Evolutionary conservation across 1,284 basidiomycete genomes (phyloP).

Genomic region (Nidula niveotomentosa): DNA sequence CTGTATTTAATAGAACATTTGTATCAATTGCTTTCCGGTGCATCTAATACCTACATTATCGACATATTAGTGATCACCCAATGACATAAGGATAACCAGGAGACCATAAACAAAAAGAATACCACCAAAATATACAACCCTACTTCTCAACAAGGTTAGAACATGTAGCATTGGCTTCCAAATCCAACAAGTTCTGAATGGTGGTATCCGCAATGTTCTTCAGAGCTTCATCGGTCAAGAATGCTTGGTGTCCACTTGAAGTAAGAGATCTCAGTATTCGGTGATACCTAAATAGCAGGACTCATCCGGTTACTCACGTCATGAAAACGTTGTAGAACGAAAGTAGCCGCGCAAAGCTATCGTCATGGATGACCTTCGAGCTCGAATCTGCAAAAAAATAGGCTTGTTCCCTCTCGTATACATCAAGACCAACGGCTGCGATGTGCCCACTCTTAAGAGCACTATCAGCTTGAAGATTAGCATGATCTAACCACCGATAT

Average conservation of each 20-base stretch:
- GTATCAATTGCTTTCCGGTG: too few species aligned
- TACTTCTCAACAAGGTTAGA: too few species aligned
- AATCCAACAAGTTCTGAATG: constrained; percentile 26
- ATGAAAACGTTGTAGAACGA: constrained; percentile 41
- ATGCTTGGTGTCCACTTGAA: constrained; percentile 36
- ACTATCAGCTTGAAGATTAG: constrained; percentile 10
- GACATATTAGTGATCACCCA: too few species aligned
- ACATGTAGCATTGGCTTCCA: constrained; percentile 10
- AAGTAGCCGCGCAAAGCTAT: constrained; percentile 37
- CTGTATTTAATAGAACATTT: too few species aligned
- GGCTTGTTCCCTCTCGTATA: constrained; percentile 34
- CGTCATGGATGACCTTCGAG: constrained; percentile 36
- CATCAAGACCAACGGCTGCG: constrained; percentile 35
- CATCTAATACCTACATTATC: too few species aligned
- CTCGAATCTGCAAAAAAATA: constrained; percentile 40
- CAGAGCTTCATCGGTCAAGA: constrained; percentile 33
- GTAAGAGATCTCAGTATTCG: neutral
- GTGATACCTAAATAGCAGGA: neutral
- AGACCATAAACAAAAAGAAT: too few species aligned
- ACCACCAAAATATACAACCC: too few species aligned
- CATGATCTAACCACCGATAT: neutral
- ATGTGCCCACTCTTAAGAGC: constrained; percentile 33
- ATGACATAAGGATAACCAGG: too few species aligned
- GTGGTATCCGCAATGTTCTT: constrained; percentile 35
- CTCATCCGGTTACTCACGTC: constrained; percentile 22